Evolutionary conservation across 1,284 basidiomycete species (phyloP).

Genomic region (Ustilago xerochloae): DNA sequence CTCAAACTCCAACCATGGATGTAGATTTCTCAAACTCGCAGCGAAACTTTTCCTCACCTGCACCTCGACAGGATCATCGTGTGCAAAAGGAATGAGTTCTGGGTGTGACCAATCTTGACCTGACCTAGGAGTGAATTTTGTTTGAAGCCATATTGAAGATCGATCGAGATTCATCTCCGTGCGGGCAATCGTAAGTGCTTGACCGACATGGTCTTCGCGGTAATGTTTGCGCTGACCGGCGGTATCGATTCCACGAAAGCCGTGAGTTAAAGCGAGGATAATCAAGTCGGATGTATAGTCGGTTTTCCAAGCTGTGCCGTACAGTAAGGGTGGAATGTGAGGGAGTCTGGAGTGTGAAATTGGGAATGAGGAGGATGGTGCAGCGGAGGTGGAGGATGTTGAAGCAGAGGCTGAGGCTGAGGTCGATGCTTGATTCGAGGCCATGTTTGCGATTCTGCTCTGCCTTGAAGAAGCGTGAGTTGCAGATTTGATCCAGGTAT

Average conservation of each 20-base stretch:
- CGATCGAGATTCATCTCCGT: constrained; percentile 44
- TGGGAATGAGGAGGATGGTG: neutral
- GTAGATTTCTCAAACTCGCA: constrained; percentile 42
- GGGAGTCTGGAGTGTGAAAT: constrained; percentile 18
- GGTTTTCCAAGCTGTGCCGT: constrained; percentile 66
- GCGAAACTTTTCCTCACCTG: constrained; percentile 54
- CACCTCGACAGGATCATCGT: constrained; percentile 42
- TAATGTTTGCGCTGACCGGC: constrained; percentile 66
- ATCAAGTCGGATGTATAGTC: constrained; percentile 55
- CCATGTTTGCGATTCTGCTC: constrained; percentile 5
- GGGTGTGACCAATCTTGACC: constrained; percentile 57
- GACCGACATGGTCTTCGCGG: constrained; percentile 63
- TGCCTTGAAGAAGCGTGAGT: neutral
- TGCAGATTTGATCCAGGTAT: too few species aligned
- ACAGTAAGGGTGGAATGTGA: constrained; percentile 55
- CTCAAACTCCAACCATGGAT: constrained; percentile 46
- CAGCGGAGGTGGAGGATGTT: neutral
- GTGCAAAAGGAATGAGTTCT: constrained; percentile 48
- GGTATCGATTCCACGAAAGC: constrained; percentile 64
- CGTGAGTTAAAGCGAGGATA: constrained; percentile 52
- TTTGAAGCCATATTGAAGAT: constrained; percentile 60
- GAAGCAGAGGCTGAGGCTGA: constrained; percentile 5
- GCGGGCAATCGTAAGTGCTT: constrained; percentile 43
- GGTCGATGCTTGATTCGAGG: constrained; percentile 17
- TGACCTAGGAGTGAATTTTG: constrained; percentile 61